phyloP scores from a whole-genome alignment of 2,329 filamentous ascomycete genomes.

The Paecilomyces niveus region DNA sequence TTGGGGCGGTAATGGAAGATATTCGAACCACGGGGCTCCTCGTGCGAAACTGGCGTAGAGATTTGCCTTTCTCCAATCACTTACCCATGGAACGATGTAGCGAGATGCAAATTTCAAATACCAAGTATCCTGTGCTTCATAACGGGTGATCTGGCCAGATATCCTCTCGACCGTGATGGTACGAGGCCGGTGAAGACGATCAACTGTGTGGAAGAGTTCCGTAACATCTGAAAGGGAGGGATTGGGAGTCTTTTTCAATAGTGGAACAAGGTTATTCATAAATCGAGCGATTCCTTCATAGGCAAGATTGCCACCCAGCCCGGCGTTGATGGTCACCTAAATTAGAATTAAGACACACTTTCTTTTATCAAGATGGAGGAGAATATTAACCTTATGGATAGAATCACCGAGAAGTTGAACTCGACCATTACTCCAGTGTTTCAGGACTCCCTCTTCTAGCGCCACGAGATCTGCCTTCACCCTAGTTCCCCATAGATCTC shows the following conservation, averaged over 20 bases:
- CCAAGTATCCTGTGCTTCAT: slow-evolving; percentile 18
- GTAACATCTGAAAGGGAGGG: slow-evolving; percentile 11
- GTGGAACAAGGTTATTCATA: slow-evolving; percentile 20
- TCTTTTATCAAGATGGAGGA: neutral
- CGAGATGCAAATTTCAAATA: slow-evolving; percentile 7
- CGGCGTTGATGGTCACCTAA: slow-evolving; percentile 18
- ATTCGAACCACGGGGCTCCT: neutral
- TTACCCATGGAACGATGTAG: slow-evolving; percentile 5
- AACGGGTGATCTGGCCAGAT: slow-evolving; percentile 15
- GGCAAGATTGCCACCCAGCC: slow-evolving; percentile 31
- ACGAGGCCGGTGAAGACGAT: slow-evolving; percentile 12
- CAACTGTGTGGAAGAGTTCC: slow-evolving; percentile 10
- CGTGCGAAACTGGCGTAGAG: neutral
- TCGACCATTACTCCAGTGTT: slow-evolving; percentile 10
- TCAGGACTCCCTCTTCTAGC: slow-evolving; percentile 10
- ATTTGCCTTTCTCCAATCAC: neutral
- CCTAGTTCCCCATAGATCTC: slow-evolving; percentile 12
- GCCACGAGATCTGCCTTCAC: slow-evolving; percentile 9
- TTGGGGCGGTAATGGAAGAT: neutral
- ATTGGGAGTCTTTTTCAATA: slow-evolving; percentile 6
- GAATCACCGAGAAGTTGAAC: slow-evolving; percentile 12
- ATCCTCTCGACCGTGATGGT: slow-evolving; percentile 8
- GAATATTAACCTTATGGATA: slow-evolving; percentile 10
- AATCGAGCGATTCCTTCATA: slow-evolving; percentile 31
- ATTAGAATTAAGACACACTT: slow-evolving; percentile 4